Evolutionary conservation across 495 filamentous ascomycete species (phyloP).

Genomic region (Extremus antarcticus): DNA sequence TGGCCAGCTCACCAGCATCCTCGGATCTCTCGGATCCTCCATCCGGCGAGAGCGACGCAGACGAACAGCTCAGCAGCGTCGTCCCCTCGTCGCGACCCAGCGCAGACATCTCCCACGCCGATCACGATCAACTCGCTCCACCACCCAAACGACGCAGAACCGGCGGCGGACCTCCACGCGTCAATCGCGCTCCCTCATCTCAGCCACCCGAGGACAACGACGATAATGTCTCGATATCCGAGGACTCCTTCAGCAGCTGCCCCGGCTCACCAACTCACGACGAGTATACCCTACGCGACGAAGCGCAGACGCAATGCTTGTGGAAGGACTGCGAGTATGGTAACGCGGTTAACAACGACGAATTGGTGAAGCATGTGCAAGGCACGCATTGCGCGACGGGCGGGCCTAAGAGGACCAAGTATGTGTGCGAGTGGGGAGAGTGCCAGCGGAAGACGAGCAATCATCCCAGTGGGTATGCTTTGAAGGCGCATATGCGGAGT

Average conservation of each 20-base stretch:
- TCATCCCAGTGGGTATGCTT: constrained; percentile 88
- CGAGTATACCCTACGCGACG: constrained; percentile 53
- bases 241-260: constrained; percentile 79
- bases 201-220: constrained; percentile 19
- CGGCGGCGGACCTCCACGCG: background rate
- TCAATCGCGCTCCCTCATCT: constrained; percentile 12
- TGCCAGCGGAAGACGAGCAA: constrained; percentile 76
- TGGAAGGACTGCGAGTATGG: constrained; percentile 80
- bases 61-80: constrained; percentile 22
- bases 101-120: constrained; percentile 17
- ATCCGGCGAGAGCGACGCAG: constrained; percentile 23
- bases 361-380: constrained; percentile 84
- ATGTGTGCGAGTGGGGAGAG: constrained; percentile 89
- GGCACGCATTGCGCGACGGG: constrained; percentile 61
- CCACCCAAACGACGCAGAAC: constrained; percentile 32
- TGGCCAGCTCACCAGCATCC: constrained; percentile 25
- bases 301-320: constrained; percentile 78
- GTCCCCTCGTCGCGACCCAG: constrained; percentile 19
- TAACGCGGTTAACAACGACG: constrained; percentile 87
- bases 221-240: constrained; percentile 52
- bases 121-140: constrained; percentile 21
- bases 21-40: constrained; percentile 25
- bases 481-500: constrained; percentile 93
- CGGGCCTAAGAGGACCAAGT: constrained; percentile 69
- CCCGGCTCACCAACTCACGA: constrained; percentile 63